A percentile compares a stretch with the other conserved stretches of the same genome.
phyloP scores from a whole-genome alignment of 2,329 filamentous ascomycete genomes.

The Drechslerella dactyloides region DNA sequence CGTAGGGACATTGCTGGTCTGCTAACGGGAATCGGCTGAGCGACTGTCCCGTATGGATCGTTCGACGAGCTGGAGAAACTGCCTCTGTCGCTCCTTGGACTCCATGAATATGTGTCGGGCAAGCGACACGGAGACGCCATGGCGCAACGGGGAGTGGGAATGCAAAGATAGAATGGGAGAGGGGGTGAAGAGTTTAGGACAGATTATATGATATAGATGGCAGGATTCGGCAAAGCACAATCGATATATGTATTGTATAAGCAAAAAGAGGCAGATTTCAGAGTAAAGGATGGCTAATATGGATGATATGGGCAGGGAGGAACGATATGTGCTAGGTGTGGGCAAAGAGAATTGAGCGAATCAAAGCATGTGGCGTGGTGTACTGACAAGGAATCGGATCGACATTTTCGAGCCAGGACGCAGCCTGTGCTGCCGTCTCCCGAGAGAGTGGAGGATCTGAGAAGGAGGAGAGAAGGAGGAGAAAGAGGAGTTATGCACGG shows the following conservation, averaged over 20 bases:
- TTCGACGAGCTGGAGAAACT: constrained; percentile 40
- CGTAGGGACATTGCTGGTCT: constrained; percentile 44
- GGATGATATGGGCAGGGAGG: constrained; percentile 29
- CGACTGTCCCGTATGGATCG: constrained; percentile 28
- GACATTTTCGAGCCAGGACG: constrained; percentile 47
- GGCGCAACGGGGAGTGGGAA: not conserved
- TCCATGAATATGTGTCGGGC: constrained; percentile 36
- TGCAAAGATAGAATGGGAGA: not conserved
- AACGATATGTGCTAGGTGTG: constrained; percentile 5
- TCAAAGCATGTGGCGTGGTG: constrained; percentile 48
- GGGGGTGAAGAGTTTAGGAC: not conserved
- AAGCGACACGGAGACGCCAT: constrained; percentile 32
- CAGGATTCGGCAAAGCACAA: not conserved
- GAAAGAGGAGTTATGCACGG: not conserved
- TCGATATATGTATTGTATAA: not conserved
- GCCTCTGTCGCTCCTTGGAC: constrained; percentile 45
- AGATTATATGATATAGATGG: constrained; percentile 6
- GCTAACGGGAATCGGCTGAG: constrained; percentile 46
- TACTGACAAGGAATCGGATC: constrained; percentile 51
- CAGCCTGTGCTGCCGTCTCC: constrained; percentile 37
- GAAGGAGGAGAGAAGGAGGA: constrained; percentile 12
- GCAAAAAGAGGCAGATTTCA: constrained; percentile 2
- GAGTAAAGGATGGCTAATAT: not conserved
- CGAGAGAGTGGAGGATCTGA: constrained; percentile 27
- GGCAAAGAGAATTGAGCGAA: constrained; percentile 30